Conservation (phyloP, 495 filamentous ascomycete species). For the Penicillium egyptiacum region DNA sequence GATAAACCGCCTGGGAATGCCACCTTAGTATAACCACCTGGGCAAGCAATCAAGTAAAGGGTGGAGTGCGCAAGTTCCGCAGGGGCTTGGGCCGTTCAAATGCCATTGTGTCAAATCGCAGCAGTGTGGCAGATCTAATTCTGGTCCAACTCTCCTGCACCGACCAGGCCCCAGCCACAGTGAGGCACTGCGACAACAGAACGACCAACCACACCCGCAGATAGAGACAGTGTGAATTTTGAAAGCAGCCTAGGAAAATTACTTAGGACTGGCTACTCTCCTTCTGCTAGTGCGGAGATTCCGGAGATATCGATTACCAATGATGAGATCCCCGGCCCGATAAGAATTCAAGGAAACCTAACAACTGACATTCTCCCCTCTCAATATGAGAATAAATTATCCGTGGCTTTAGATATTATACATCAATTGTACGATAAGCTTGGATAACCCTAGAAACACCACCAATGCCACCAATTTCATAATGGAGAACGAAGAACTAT, state of each 20-base stretch:
- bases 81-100: conserved; percentile 57
- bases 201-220: conserved; percentile 34
- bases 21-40: not conserved
- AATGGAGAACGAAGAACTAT: conserved; percentile 34
- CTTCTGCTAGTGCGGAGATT: conserved; percentile 23
- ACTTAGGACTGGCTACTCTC: conserved; percentile 36
- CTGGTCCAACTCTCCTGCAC: conserved; percentile 48
- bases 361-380: not conserved
- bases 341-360: not conserved
- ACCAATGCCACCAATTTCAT: not conserved
- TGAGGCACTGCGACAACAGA: conserved; percentile 46
- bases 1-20: not conserved
- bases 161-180: conserved; percentile 66
- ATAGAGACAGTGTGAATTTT: conserved; percentile 21
- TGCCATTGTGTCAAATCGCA: conserved; percentile 59
- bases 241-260: conserved; percentile 37
- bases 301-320: not conserved
- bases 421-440: conserved; percentile 2
- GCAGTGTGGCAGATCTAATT: conserved; percentile 46
- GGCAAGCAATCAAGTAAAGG: conserved; percentile 68
- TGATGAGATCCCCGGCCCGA: not conserved
- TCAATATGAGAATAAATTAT: not conserved
- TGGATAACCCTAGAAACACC: not conserved
- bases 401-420: conserved; percentile 1
- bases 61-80: conserved; percentile 72